phyloP scores from a whole-genome alignment of 768 basidiomycete genomes.

The Omphalotus guepiniiformis region DNA sequence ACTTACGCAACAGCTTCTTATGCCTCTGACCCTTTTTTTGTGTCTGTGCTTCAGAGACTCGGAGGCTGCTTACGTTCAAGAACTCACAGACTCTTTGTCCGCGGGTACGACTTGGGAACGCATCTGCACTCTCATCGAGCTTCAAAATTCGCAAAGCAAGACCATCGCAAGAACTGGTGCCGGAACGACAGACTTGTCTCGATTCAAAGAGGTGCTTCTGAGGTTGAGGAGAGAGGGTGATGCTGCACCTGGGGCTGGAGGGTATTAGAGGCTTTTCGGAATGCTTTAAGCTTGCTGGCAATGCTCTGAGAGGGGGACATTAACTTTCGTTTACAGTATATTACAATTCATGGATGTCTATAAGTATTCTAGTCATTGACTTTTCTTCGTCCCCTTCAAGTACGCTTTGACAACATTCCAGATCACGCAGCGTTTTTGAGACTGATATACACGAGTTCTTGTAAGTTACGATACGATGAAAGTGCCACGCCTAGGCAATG shows the following conservation, averaged over 20 bases:
- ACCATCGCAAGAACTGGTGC: slow-evolving; percentile 83
- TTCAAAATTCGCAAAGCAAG: slow-evolving; percentile 97
- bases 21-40: background rate
- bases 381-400: too few relatives aligned
- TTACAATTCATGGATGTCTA: too few relatives aligned
- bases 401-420: too few relatives aligned
- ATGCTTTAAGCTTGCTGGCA: too few relatives aligned
- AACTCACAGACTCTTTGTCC: slow-evolving; percentile 72
- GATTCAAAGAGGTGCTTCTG: slow-evolving; percentile 92
- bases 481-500: too few relatives aligned
- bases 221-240: slow-evolving; percentile 88
- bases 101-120: slow-evolving; percentile 95
- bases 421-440: too few relatives aligned
- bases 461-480: too few relatives aligned
- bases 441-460: too few relatives aligned
- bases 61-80: slow-evolving; percentile 74
- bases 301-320: too few relatives aligned
- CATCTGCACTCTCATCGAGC: slow-evolving; percentile 78
- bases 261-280: slow-evolving; percentile 67
- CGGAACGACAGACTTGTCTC: slow-evolving; percentile 82
- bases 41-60: slow-evolving; percentile 64
- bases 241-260: slow-evolving; percentile 87
- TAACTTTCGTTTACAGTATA: too few relatives aligned
- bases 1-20: slow-evolving; percentile 5
- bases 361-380: too few relatives aligned